These are phyloP conservation scores for Backusella tuberculispora DNA, from an alignment of 192 early-diverging fungal species.

Conservation along the genomic window DNA sequence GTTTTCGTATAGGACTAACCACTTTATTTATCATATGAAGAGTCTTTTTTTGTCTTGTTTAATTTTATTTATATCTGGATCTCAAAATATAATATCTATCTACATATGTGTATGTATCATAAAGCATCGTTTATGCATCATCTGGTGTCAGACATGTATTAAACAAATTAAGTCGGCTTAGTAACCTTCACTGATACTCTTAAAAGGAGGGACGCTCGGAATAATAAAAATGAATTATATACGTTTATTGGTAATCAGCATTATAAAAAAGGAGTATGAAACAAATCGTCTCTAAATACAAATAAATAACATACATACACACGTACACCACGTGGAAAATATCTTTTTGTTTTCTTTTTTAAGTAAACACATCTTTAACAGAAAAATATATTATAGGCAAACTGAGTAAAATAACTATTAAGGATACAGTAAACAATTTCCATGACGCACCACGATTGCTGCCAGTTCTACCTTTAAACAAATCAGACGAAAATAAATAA, in stretches of 20 bases:
- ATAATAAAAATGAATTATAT: neutral
- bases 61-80: neutral
- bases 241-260: neutral
- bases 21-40: no score
- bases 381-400: slow-evolving; percentile 24
- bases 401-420: neutral
- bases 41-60: neutral
- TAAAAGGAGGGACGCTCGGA: neutral
- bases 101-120: neutral
- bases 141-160: neutral
- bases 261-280: neutral
- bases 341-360: neutral
- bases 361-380: slow-evolving; percentile 1
- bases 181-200: neutral
- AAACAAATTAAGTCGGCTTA: neutral
- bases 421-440: neutral
- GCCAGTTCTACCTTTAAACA: neutral
- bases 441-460: neutral
- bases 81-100: neutral
- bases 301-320: neutral
- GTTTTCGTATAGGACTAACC: no score
- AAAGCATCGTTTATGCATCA: neutral
- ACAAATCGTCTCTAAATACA: neutral
- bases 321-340: neutral
- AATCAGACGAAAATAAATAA: slow-evolving; percentile 6